These are phyloP conservation scores for Candolleomyces eurysporus DNA, from an alignment of 768 basidiomycete species.

Conservation along the genomic window DNA sequence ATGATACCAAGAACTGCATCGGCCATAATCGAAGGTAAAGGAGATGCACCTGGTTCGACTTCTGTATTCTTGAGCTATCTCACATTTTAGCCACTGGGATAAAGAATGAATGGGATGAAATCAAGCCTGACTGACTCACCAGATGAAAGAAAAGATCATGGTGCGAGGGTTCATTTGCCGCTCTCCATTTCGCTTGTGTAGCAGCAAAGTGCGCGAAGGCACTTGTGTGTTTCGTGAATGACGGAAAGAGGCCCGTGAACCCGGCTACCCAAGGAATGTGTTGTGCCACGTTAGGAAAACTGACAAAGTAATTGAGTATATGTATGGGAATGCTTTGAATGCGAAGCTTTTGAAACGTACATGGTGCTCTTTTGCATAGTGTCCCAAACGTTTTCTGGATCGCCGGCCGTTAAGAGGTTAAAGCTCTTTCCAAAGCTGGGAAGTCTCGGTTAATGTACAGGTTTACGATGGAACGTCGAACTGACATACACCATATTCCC, in stretches of 20 bases:
- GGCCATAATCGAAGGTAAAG: slow-evolving; percentile 13
- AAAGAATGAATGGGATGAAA: not conserved
- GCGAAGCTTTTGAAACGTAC: slow-evolving; percentile 8
- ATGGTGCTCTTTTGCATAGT: slow-evolving; percentile 21
- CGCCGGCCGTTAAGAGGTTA: slow-evolving; percentile 23
- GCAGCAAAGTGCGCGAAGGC: slow-evolving; percentile 5
- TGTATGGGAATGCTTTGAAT: not conserved
- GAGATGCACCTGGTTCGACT: slow-evolving; percentile 2
- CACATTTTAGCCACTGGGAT: not conserved
- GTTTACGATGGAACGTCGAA: not conserved
- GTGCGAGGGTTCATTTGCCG: slow-evolving; percentile 9
- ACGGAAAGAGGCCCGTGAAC: slow-evolving; percentile 1
- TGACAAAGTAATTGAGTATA: not conserved
- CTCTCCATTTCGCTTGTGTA: slow-evolving; percentile 18
- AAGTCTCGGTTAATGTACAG: not conserved
- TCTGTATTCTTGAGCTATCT: slow-evolving; percentile 14
- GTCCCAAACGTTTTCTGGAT: slow-evolving; percentile 20
- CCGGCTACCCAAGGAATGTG: slow-evolving; percentile 11
- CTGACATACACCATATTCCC: slow-evolving; percentile 37
- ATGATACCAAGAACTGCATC: slow-evolving; percentile 25
- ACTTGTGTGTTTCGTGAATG: not conserved
- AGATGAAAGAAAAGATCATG: slow-evolving; percentile 27
- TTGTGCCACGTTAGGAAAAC: slow-evolving; percentile 16
- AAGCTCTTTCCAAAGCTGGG: slow-evolving; percentile 26
- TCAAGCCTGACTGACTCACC: slow-evolving; percentile 10